Evolutionary conservation across 306 rosid species (phyloP).

Genomic region (Sicyos baderoa): DNA sequence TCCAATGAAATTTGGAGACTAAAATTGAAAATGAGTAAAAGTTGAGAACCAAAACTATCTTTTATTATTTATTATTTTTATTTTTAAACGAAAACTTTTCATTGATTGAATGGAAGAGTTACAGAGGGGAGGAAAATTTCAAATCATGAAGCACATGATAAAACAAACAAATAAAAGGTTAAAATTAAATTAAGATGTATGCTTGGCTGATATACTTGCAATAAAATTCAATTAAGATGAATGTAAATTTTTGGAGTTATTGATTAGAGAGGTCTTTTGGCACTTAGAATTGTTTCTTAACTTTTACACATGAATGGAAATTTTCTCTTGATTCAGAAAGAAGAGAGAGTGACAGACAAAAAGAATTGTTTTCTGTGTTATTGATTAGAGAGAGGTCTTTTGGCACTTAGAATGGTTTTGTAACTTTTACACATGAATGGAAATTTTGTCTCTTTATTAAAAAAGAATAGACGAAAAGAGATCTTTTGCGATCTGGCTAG

Average conservation of each 20-base stretch:
- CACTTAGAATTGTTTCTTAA: neutral
- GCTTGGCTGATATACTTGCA: neutral
- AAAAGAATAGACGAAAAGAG: neutral
- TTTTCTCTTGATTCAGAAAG: neutral
- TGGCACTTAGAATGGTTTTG: too few species aligned
- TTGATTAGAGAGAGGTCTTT: too few species aligned
- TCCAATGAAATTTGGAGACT: neutral
- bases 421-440: too few species aligned
- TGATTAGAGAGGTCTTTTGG: neutral
- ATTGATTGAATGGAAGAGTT: too few species aligned
- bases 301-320: neutral
- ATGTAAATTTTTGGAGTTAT: neutral
- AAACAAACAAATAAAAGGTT: neutral
- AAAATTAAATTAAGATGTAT: neutral
- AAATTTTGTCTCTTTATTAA: too few species aligned
- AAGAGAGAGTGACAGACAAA: neutral
- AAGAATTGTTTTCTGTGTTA: too few species aligned
- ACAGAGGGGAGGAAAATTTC: too few species aligned
- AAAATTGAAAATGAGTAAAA: neutral
- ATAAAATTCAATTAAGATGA: too few species aligned
- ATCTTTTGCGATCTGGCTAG: neutral
- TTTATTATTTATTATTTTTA: too few species aligned
- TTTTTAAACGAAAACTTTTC: too few species aligned
- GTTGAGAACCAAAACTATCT: neutral
- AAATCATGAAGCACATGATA: neutral